Conservation (phyloP, 2,329 filamentous ascomycete species). For the Fusarium fujikuroi region DNA sequence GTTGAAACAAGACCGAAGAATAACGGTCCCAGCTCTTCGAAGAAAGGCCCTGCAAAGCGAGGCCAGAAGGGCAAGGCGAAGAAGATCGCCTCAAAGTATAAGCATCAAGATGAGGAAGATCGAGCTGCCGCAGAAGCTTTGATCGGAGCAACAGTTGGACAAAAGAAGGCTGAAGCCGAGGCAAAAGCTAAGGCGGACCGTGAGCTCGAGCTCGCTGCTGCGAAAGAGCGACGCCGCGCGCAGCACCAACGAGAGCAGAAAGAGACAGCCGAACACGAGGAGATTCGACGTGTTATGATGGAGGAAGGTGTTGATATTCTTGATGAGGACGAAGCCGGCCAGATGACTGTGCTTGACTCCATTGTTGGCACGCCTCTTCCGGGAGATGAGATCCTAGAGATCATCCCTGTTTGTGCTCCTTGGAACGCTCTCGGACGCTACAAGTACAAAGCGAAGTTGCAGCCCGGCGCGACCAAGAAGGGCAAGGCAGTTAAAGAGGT, state of each 20-base stretch:
- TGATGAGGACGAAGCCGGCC: constrained; percentile 69
- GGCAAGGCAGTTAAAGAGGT: constrained; percentile 95
- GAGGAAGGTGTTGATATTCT: constrained; percentile 68
- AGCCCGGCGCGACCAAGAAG: constrained; percentile 90
- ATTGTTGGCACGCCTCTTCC: constrained; percentile 81
- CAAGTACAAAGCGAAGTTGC: constrained; percentile 96
- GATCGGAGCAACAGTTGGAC: constrained; percentile 79
- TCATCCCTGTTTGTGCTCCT: constrained; percentile 71
- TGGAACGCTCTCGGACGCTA: constrained; percentile 73
- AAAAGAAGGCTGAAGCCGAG: constrained; percentile 75
- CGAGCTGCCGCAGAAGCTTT: constrained; percentile 83
- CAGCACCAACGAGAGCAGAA: constrained; percentile 83
- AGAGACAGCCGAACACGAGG: constrained; percentile 81
- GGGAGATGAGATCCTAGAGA: constrained; percentile 84
- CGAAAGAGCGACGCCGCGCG: constrained; percentile 78
- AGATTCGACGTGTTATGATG: constrained; percentile 69
- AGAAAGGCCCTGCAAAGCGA: constrained; percentile 65
- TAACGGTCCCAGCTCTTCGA: constrained; percentile 41
- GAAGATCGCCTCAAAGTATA: constrained; percentile 90
- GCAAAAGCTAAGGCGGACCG: constrained; percentile 77
- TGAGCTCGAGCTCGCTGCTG: constrained; percentile 70
- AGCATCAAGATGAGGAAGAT: constrained; percentile 94
- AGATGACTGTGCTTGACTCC: constrained; percentile 68
- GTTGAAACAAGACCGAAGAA: constrained; percentile 20
- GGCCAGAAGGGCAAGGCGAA: constrained; percentile 86